phyloP scores from a whole-genome alignment of 768 basidiomycete species.

The Boletellus ananas region DNA sequence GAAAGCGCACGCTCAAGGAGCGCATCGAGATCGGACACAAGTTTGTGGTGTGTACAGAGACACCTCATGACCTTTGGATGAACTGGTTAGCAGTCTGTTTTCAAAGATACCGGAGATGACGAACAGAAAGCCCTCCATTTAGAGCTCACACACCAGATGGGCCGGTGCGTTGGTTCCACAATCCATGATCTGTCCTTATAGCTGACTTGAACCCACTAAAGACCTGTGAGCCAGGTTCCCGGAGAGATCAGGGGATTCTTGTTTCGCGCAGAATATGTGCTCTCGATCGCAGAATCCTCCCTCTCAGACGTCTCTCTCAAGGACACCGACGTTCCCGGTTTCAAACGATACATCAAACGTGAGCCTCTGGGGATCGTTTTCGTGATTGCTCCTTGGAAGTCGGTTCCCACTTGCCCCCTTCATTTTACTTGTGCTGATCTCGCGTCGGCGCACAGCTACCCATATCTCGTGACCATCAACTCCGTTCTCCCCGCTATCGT shows the following conservation, averaged over 20 bases:
- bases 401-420: slow-evolving; percentile 25
- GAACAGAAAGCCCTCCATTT: slow-evolving; percentile 48
- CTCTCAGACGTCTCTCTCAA: slow-evolving; percentile 72
- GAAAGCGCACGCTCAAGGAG: slow-evolving; percentile 51
- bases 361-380: slow-evolving; percentile 84
- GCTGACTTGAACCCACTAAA: slow-evolving; percentile 24
- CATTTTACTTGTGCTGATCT: not conserved
- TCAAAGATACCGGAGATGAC: slow-evolving; percentile 42
- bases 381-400: slow-evolving; percentile 93
- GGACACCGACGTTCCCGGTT: slow-evolving; percentile 79
- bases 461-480: slow-evolving; percentile 88
- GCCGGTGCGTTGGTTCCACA: slow-evolving; percentile 53
- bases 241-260: slow-evolving; percentile 82
- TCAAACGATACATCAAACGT: slow-evolving; percentile 79
- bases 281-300: slow-evolving; percentile 72
- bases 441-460: slow-evolving; percentile 51
- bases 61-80: not conserved
- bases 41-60: slow-evolving; percentile 55
- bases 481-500: slow-evolving; percentile 88
- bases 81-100: slow-evolving; percentile 39
- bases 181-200: not conserved
- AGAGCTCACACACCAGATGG: slow-evolving; percentile 89
- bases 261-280: slow-evolving; percentile 79
- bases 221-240: slow-evolving; percentile 72
- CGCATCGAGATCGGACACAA: slow-evolving; percentile 67